Conservation (phyloP, 768 basidiomycete species). For the Pholiota molesta region DNA sequence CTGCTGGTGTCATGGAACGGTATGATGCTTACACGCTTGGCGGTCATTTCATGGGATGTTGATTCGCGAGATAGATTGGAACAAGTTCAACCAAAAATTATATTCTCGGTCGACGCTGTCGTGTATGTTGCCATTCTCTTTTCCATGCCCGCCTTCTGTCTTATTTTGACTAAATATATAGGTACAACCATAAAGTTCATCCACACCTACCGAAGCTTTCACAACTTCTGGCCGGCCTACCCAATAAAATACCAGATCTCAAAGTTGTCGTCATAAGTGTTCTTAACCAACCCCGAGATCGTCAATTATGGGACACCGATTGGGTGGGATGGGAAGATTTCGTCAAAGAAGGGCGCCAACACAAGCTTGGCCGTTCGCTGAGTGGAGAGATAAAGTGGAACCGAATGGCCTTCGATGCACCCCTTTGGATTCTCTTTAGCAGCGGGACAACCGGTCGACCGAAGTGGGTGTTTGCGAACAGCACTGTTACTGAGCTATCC, state of each 20-base stretch:
- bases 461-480: constrained; percentile 46
- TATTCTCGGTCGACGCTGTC: constrained; percentile 75
- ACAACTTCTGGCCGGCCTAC: constrained; percentile 57
- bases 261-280: constrained; percentile 63
- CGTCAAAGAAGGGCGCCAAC: constrained; percentile 45
- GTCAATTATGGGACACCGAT: constrained; percentile 41
- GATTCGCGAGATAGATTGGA: constrained; percentile 53
- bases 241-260: constrained; percentile 37
- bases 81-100: constrained; percentile 74
- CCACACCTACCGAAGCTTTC: constrained; percentile 65
- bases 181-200: constrained; percentile 75
- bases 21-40: constrained; percentile 27
- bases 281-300: constrained; percentile 35
- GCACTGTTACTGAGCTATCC: constrained; percentile 10
- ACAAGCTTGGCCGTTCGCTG: constrained; percentile 48
- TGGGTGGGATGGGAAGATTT: constrained; percentile 64
- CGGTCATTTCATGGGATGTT: constrained; percentile 7
- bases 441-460: constrained; percentile 81
- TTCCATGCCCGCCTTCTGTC: constrained; percentile 14
- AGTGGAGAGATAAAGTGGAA: constrained; percentile 68
- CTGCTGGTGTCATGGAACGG: constrained; percentile 77
- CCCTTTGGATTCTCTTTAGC: constrained; percentile 87
- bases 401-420: constrained; percentile 68
- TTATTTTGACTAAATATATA: constrained; percentile 25
- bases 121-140: constrained; percentile 45